These are phyloP conservation scores for Taphrina pruni DNA, from an alignment of 1,139 yeast species.

Conservation along the genomic window DNA sequence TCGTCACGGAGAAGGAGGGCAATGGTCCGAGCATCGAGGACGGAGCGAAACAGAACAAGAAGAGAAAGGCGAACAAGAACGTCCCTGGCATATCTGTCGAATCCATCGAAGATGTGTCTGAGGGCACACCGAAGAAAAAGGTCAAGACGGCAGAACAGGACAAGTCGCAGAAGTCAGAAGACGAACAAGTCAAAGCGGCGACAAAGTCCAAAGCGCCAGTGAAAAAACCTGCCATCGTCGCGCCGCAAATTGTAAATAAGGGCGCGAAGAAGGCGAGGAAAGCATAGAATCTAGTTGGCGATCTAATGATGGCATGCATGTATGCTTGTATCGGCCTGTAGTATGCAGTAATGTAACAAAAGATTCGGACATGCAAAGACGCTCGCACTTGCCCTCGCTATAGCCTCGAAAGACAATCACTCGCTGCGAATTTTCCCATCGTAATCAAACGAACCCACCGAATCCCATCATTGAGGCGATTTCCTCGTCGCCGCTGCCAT, in stretches of 20 bases:
- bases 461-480: slow-evolving; percentile 67
- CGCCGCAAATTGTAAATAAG: slow-evolving; percentile 19
- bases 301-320: background rate
- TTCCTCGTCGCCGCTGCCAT: slow-evolving; percentile 47
- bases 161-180: background rate
- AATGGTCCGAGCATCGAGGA: slow-evolving; percentile 48
- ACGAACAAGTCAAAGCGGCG: background rate
- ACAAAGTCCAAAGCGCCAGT: background rate
- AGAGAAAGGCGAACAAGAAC: slow-evolving; percentile 47
- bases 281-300: background rate
- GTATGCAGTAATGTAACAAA: background rate
- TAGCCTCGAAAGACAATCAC: background rate
- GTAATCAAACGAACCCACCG: slow-evolving; percentile 44
- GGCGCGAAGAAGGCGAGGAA: slow-evolving; percentile 24
- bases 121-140: slow-evolving; percentile 17
- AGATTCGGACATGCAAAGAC: background rate
- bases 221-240: slow-evolving; percentile 21
- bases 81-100: slow-evolving; percentile 41
- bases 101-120: slow-evolving; percentile 26
- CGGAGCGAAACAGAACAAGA: slow-evolving; percentile 52
- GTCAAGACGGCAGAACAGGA: slow-evolving; percentile 5
- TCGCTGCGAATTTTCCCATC: background rate
- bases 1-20: slow-evolving; percentile 51
- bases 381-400: background rate
- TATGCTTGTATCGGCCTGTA: background rate